Percentiles rank a stretch among this genome's conserved stretches.
These are phyloP conservation scores for Linaria vulgaris DNA, from an alignment of 257 asterid species.

Conservation along the genomic window DNA sequence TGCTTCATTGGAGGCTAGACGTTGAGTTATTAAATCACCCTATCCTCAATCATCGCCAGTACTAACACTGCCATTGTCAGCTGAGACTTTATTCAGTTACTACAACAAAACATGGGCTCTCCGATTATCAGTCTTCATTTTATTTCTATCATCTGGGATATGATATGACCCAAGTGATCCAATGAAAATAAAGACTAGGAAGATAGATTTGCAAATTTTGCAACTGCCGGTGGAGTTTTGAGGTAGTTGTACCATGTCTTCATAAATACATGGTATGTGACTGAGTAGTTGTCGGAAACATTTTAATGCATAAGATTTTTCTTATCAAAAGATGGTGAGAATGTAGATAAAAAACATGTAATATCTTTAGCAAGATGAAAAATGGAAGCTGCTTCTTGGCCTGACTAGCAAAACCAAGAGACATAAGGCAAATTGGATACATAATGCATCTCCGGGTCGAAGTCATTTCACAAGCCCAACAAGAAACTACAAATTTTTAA, in stretches of 20 bases:
- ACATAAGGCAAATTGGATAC: not conserved
- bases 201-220: not conserved
- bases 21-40: conserved; percentile 1
- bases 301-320: not conserved
- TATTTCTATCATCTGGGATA: conserved; percentile 3
- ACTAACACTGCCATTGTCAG: conserved; percentile 7
- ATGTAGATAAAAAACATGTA: conserved; percentile 1
- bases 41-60: not conserved
- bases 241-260: not conserved
- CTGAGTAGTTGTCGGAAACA: not conserved
- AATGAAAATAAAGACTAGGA: conserved; percentile 6
- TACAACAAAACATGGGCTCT: conserved; percentile 5
- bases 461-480: not conserved
- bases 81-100: not conserved
- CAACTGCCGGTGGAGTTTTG: not conserved
- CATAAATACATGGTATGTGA: not conserved
- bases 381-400: not conserved
- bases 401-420: conserved; percentile 11
- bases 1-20: not conserved
- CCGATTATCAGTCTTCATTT: not conserved
- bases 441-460: conserved; percentile 16
- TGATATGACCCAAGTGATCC: not conserved
- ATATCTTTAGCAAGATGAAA: not conserved
- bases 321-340: not conserved
- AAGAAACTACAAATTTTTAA: conserved; percentile 14